Conservation (phyloP, 2,329 filamentous ascomycete genomes). For the Hymenoscyphus fructigenus region DNA sequence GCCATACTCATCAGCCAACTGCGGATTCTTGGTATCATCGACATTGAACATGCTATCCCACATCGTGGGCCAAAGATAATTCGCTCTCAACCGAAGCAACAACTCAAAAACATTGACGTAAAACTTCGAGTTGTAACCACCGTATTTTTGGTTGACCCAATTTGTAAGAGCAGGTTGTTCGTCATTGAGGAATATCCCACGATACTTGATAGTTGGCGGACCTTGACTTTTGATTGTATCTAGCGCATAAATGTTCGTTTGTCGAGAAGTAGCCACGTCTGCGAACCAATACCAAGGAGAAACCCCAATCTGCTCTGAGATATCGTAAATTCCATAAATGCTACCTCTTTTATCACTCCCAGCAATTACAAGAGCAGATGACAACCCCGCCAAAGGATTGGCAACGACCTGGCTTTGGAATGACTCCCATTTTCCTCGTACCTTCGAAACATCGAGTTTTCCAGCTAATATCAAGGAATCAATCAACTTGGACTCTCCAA, state of each 20-base stretch:
- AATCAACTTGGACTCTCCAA: conserved; percentile 62
- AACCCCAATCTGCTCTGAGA: conserved; percentile 71
- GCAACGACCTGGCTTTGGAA: conserved; percentile 60
- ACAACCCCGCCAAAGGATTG: conserved; percentile 53
- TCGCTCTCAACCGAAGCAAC: conserved; percentile 66
- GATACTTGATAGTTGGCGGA: conserved; percentile 53
- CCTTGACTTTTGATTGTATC: conserved; percentile 46
- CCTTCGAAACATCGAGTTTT: conserved; percentile 56
- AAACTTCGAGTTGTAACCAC: conserved; percentile 41
- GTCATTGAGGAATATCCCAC: conserved; percentile 58
- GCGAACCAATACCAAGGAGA: conserved; percentile 61
- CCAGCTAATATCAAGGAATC: conserved; percentile 54
- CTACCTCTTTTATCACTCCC: conserved; percentile 64
- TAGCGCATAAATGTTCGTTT: conserved; percentile 46
- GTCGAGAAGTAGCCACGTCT: conserved; percentile 47
- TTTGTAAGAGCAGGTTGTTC: conserved; percentile 58
- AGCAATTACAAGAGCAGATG: conserved; percentile 61
- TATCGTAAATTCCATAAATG: conserved; percentile 69
- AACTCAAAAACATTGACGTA: conserved; percentile 71
- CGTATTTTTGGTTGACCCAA: conserved; percentile 53
- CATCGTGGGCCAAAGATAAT: conserved; percentile 71
- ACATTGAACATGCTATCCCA: conserved; percentile 71
- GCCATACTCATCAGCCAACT: conserved; percentile 66
- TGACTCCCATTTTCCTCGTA: conserved; percentile 67
- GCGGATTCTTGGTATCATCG: conserved; percentile 65